Percentiles rank a stretch among this genome's conserved stretches.
Conservation (phyloP, 2,329 filamentous ascomycete genomes). For the Pseudogymnoascus sp. region DNA sequence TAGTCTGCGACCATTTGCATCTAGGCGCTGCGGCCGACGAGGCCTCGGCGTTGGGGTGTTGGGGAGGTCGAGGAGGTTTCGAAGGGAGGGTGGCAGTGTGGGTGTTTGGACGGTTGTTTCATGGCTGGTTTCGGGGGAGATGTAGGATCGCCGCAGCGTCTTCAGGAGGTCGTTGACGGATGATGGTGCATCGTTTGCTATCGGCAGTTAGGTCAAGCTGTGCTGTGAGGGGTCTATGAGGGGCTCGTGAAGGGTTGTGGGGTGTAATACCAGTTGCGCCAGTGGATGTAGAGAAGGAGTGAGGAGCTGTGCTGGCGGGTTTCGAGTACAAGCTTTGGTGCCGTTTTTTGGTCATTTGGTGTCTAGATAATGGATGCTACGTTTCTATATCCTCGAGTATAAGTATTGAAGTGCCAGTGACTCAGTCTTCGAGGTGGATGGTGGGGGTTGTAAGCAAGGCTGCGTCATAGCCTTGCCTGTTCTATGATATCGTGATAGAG, state of each 20-base stretch:
- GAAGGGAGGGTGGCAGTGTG: conserved; percentile 53
- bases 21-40: conserved; percentile 32
- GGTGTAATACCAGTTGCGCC: conserved; percentile 25
- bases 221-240: background rate
- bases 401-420: background rate
- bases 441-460: conserved; percentile 8
- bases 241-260: background rate
- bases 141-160: conserved; percentile 44
- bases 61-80: conserved; percentile 52
- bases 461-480: conserved; percentile 1
- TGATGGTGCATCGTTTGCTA: conserved; percentile 29
- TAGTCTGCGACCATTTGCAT: conserved; percentile 41
- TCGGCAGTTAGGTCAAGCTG: conserved; percentile 7
- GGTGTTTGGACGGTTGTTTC: conserved; percentile 30
- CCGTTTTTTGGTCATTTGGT: conserved; percentile 57
- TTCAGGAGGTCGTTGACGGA: conserved; percentile 55
- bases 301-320: conserved; percentile 48
- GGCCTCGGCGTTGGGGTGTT: conserved; percentile 47
- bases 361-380: background rate
- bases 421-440: background rate
- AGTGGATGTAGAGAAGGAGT: conserved; percentile 38
- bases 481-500: conserved; percentile 7
- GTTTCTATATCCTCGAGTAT: background rate
- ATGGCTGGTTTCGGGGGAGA: conserved; percentile 28
- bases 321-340: conserved; percentile 50